phyloP scores from a whole-genome alignment of 257 asterid genomes.

The Henckelia pumila region DNA sequence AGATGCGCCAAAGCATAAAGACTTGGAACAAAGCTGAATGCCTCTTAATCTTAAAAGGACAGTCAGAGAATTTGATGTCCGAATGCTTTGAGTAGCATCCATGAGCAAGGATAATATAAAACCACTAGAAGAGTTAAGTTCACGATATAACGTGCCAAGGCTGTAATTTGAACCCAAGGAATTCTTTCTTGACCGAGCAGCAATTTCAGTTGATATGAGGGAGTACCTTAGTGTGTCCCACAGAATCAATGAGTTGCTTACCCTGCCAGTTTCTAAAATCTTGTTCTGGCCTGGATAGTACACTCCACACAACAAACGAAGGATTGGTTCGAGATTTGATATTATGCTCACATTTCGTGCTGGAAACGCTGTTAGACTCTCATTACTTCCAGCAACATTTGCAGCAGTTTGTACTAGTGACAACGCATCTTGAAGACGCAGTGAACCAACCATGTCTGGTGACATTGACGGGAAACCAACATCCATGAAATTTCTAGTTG shows the following conservation, averaged over 20 bases:
- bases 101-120: constrained; percentile 77
- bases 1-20: constrained; percentile 48
- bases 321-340: constrained; percentile 59
- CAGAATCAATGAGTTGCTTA: constrained; percentile 60
- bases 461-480: constrained; percentile 32
- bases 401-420: constrained; percentile 64
- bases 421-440: constrained; percentile 55
- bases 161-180: constrained; percentile 68
- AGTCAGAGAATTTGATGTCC: constrained; percentile 45
- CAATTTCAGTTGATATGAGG: constrained; percentile 72
- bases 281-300: constrained; percentile 69
- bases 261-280: constrained; percentile 64
- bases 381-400: constrained; percentile 45
- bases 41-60: constrained; percentile 66
- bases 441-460: constrained; percentile 33
- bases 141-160: constrained; percentile 57
- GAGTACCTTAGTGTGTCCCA: constrained; percentile 93
- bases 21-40: constrained; percentile 66
- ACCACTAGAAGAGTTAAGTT: constrained; percentile 77
- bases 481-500: constrained; percentile 29
- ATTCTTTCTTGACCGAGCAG: constrained; percentile 71
- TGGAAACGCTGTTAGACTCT: constrained; percentile 56
- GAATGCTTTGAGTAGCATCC: constrained; percentile 57
- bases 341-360: constrained; percentile 38
- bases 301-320: constrained; percentile 59